Base-by-base conservation (phyloP, 345 rosid genomes). In the Lumnitzera racemosa region DNA sequence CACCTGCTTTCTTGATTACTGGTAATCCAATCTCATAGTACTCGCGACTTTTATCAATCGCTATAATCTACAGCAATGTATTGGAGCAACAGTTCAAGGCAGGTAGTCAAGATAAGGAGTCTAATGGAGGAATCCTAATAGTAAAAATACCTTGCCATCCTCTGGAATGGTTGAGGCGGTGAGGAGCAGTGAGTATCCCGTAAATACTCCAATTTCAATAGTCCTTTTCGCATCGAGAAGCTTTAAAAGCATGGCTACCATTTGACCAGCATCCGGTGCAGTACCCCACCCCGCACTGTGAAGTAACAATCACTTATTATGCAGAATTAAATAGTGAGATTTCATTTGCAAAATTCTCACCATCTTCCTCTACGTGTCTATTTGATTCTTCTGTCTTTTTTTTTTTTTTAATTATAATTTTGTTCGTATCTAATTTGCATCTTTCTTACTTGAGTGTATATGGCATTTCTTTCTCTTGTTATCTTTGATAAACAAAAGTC, bases 131-230 rank as follows among this genome's bases (percentile, higher is more conserved):
- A 10, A 16, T 13, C 0, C 6, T 14, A 49, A 5, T 49, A 13
- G 20, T 49, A 3, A 52, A 20, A 11, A 17, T n/a, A 75, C 80
- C 84, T 81, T 72, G 65, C 91, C 89, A 59, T 87, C 89, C 3
- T 85, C 75, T 2, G 95, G 91, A 52, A 87, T 67, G 10, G 82
- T 69, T 53, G 83, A 89, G 56, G 89, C 95, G 53, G 91, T 82
- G 57, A 79, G 85, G 56, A 87, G 89, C 65, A 84, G 95, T 47
- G 95, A 84, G 71, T 87, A 87, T 12, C 95, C 89, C 48, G 91
- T 84, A 76, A 72, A 84, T 67, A 84, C 89, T 31, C 91, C 91
- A 20, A 87, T 46, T 62, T 87, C 85, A 47, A 84, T 87, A 0
- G 87, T 87, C 55, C 61, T 84, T 17, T 64, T 84, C 3, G 85